Evolutionary conservation across 257 asterid genomes (phyloP).

Genomic region (Capsicum pubescens): DNA sequence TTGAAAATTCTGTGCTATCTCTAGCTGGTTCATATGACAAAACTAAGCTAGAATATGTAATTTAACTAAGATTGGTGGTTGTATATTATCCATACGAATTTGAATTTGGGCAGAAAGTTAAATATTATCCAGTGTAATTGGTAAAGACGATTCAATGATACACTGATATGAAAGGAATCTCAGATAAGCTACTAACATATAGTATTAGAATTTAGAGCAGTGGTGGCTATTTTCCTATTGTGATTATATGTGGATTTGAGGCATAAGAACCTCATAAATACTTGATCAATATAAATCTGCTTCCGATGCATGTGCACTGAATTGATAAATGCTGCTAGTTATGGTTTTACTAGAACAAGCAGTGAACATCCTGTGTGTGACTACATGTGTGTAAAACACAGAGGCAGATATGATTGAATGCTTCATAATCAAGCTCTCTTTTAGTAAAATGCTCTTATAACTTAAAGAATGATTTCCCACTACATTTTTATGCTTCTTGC

Average conservation of each 20-base stretch:
- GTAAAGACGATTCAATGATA: neutral
- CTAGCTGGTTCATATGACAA: neutral
- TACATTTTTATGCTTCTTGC: conserved; percentile 1
- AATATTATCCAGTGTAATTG: neutral
- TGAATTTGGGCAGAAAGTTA: neutral
- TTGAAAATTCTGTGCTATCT: neutral
- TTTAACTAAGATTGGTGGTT: neutral
- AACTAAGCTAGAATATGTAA: neutral
- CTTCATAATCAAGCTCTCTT: neutral
- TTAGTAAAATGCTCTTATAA: neutral
- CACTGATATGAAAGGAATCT: neutral
- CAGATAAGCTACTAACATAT: neutral
- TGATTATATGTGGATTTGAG: neutral
- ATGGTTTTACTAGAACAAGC: neutral
- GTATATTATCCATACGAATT: neutral
- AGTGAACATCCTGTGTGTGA: neutral
- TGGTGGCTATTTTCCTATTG: neutral
- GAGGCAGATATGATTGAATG: too few species aligned
- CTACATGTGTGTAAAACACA: too few species aligned
- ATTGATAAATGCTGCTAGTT: neutral
- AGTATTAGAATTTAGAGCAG: neutral
- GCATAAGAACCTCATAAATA: neutral
- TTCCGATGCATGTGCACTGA: neutral
- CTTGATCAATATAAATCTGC: neutral
- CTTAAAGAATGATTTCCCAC: neutral